Evolutionary conservation across 257 asterid species (phyloP), one percentile per base, ranked within the genome.

Genomic region (Gentiana dahurica): DNA sequence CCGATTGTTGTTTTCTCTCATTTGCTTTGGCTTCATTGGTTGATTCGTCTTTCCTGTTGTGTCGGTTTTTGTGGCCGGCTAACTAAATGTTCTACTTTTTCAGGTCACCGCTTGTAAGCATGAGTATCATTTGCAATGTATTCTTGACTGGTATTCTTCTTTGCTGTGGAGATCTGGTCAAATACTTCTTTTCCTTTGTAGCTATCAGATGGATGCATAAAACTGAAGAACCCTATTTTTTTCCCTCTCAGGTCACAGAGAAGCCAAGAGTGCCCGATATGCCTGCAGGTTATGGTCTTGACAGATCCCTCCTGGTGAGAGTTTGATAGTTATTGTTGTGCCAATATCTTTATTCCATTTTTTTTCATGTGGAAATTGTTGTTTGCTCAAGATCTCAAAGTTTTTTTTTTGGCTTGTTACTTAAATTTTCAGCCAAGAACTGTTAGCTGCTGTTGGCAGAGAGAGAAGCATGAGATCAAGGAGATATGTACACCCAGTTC

Each of bases 101-200:
- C 84, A 82, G 86, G 80, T 73, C 51, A 79, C 90, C 76, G 73
- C 65, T 58, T 79, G 90, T 65, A 79, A 70, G 66, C 86, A 85
- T 50, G 87, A 81, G 70, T 81, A 81, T 77, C 94, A 85, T 74
- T 68, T 85, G 65, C 94, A 85, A 51, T 85, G 94, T 60, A 81
- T 85, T 63, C 80, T 81, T 68, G 94, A 81, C 64, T 85, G 94
- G 90, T 85, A 68, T 6, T 74, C 60, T 44, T 49, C 24, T 47
- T 13, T 43, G 34, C 6, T 50, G 24, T 8, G 46, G 37, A 58
- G 33, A 51, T 43, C 3, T 11, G 8, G 53, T 51, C 36, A 34
- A 3, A 7, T 34, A 7, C 46, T 41, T 41, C 12, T 50, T 34
- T n/a, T 34, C 58, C 11, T 34, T 32, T 33, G 33, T 15, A 8